phyloP scores from a whole-genome alignment of 768 basidiomycete genomes.

The Pulveroboletus sp. region DNA sequence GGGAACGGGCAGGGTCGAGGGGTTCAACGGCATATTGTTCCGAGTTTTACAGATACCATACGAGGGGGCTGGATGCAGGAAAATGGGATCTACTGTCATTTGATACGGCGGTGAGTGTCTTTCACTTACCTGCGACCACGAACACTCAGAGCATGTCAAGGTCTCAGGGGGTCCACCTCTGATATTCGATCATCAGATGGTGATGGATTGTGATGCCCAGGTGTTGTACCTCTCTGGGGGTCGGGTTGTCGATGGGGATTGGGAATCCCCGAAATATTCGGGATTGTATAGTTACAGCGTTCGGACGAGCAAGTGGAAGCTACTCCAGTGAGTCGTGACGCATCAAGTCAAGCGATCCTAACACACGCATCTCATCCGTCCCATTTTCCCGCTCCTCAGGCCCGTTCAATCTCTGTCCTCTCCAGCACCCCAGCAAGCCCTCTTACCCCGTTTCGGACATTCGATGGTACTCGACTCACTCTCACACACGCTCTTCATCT shows the following conservation, averaged over 20 bases:
- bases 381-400: slow-evolving; percentile 1
- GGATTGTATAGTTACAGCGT: slow-evolving; percentile 73
- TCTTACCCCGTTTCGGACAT: slow-evolving; percentile 67
- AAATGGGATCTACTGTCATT: slow-evolving; percentile 69
- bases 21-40: slow-evolving; percentile 41
- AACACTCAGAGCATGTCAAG: slow-evolving; percentile 30
- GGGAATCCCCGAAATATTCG: slow-evolving; percentile 56
- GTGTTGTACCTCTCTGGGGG: slow-evolving; percentile 76
- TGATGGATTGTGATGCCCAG: slow-evolving; percentile 64
- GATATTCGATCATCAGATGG: slow-evolving; percentile 80
- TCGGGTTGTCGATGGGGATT: slow-evolving; percentile 62
- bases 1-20: slow-evolving; percentile 15
- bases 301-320: slow-evolving; percentile 58
- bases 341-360: neutral
- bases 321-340: slow-evolving; percentile 51
- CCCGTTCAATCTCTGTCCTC: slow-evolving; percentile 16
- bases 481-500: slow-evolving; percentile 58
- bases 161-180: slow-evolving; percentile 64
- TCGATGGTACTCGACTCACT: slow-evolving; percentile 74
- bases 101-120: slow-evolving; percentile 55
- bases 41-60: slow-evolving; percentile 70
- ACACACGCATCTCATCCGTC: neutral
- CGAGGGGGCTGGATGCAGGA: slow-evolving; percentile 39
- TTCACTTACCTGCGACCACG: too few relatives aligned
- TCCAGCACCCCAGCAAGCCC: slow-evolving; percentile 33